Base-by-base conservation (phyloP, 2,329 filamentous ascomycete species). In the Colletotrichum sp. region DNA sequence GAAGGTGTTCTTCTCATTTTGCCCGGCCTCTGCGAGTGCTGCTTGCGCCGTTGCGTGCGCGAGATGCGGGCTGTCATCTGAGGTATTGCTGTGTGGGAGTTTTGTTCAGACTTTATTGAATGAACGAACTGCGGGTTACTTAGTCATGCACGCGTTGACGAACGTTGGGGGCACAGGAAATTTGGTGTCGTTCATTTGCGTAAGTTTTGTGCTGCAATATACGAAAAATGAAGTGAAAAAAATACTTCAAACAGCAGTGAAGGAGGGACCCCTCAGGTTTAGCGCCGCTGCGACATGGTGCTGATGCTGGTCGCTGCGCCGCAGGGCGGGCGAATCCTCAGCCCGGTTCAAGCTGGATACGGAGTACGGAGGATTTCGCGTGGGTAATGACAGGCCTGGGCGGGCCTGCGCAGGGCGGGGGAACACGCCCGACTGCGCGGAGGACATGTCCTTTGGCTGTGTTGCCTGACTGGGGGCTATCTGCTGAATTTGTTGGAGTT, bases 351-450 rank as follows among this genome's bases (percentile, higher is more conserved):
- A 59, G 55, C 55, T 59, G 55, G 55, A 59, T 24, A 59, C 55
- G 57, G 57, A 16, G 5, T 26, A 28, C 57, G 24, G 57, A 30
- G 57, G 57, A 59, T 59, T 59, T 59, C 21, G 24, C n/a, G 44
- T 52, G 55, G 26, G 26, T 18, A 59, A 28, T 67, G 64, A 36
- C 16, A 63, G 26, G 39, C 64, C 55, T 59, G 55, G 55, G 55
- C 55, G 26, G 44, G 55, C 55, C 15, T 18, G 55, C 55, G 28
- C 15, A 34, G 63, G 62, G 67, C 32, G 71, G 68, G 39, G 26
- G n/a, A 26, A 63, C 16, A 32, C 72, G 72, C 72, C 68, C 72
- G 72, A 39, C 55, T 68, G 32, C 65, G 68, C 36, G 34, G 71
- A 24, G 30, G 39, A 44, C 39, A 44, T 44, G 39, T 44, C 18